These are phyloP conservation scores for Plasmopara viticola DNA, from an alignment of 352 stramenopile species.

Conservation along the genomic window DNA sequence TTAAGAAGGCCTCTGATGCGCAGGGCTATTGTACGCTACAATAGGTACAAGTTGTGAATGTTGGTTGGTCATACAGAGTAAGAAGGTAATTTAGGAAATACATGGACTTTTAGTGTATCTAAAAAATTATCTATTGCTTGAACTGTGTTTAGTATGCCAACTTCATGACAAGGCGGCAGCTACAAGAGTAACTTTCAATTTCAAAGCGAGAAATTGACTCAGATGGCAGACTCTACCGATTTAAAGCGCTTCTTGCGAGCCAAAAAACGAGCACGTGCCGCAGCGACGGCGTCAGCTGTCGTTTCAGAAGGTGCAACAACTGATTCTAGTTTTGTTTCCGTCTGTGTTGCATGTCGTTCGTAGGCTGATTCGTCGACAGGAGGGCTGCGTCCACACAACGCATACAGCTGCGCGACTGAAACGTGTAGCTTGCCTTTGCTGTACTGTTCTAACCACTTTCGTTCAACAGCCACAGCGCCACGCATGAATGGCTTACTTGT, in stretches of 20 bases:
- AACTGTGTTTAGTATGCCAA: no score
- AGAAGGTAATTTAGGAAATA: slow-evolving; percentile 5
- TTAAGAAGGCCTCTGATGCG: slow-evolving; percentile 81
- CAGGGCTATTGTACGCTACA: slow-evolving; percentile 65
- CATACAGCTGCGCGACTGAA: slow-evolving; percentile 30
- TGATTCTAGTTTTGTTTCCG: slow-evolving; percentile 1
- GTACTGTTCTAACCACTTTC: slow-evolving; percentile 47
- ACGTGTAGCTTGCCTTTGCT: slow-evolving; percentile 26
- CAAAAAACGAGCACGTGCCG: slow-evolving; percentile 40
- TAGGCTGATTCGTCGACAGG: slow-evolving; percentile 5
- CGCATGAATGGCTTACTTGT: slow-evolving; percentile 73
- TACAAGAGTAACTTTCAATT: background rate
- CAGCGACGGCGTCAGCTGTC: slow-evolving; percentile 27
- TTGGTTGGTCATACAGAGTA: no score
- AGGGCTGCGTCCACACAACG: slow-evolving; percentile 36
- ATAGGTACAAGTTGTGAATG: slow-evolving; percentile 23
- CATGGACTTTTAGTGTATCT: background rate
- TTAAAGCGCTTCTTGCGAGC: slow-evolving; percentile 24
- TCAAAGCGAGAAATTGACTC: background rate
- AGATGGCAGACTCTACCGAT: no score
- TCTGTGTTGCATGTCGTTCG: background rate
- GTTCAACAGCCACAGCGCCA: slow-evolving; percentile 39
- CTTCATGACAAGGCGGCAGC: no score
- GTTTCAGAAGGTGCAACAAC: slow-evolving; percentile 3
- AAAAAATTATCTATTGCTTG: background rate